Base-by-base conservation (phyloP, 140 eudicot species). In the Bidens hawaiensis region DNA sequence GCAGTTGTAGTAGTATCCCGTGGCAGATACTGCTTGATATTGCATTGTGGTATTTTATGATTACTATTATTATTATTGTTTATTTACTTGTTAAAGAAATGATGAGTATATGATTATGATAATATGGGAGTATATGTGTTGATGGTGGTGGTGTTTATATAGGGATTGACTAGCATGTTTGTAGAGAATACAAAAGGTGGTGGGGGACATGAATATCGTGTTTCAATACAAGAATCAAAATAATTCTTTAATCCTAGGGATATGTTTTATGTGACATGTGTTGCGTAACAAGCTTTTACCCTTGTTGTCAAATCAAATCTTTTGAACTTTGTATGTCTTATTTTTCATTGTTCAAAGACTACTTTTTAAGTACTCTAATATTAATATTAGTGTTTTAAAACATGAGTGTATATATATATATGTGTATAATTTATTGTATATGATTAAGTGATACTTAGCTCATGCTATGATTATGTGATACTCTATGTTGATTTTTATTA, bases 31-130 rank as follows among this genome's bases (percentile, higher is more conserved):
- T 48, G 75, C 72, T 69, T 76, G 77, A 59, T 76, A 76, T 59
- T 76, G 82, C 82, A 76, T 76, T 76, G 58, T 76, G 40, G 41
- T 76, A 78, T 74, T 65, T 71, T 76, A 51, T 76, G 30, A n/a
- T n/a, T 18, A 4, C 11, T 9, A 8, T 36, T 36, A 1, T 36
- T 10, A 0, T 31, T 31, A 4, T 1, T 30, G 0, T 43, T 41
- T 60, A 22, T 0, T 8, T 12, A 8, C 3, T 0, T 2, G 30
- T 3, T 41, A 5, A 22, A 49, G 61, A 36, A 24, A 30, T n/a
- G 36, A 54, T 62, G 62, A 53, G 46, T 36, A 9, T 8, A 51
- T 36, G n/a, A 62, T 69, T n/a, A 69, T 51, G 59, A 24, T 47
- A 38, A n/a, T n/a, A n/a, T n/a, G 45, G 13, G 45, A 38, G 45